phyloP scores from a whole-genome alignment of 2,329 filamentous ascomycete species.

The Pseudonectria buxi region DNA sequence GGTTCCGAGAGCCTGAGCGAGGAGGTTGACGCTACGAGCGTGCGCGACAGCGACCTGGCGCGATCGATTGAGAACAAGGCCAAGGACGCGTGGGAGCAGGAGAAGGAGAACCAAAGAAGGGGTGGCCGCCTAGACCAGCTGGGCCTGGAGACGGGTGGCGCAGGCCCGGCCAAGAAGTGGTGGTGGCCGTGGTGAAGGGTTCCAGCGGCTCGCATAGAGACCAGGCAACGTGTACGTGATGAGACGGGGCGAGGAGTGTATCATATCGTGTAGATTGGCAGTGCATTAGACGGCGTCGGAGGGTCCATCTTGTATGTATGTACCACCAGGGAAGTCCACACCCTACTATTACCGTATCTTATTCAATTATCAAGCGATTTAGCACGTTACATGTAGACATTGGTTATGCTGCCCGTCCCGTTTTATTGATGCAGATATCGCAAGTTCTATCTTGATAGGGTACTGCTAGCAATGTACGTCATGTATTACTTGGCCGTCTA shows the following conservation, averaged over 20 bases:
- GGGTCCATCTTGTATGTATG: conserved; percentile 30
- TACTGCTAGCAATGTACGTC: no score
- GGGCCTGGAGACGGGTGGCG: conserved; percentile 30
- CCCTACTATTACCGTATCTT: conserved; percentile 23
- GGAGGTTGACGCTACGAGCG: conserved; percentile 15
- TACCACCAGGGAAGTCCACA: conserved; percentile 23
- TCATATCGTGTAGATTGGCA: conserved; percentile 38
- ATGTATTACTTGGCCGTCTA: no score
- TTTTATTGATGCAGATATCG: no score
- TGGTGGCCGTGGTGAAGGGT: conserved; percentile 37
- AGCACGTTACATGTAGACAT: background rate
- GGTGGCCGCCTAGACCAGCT: conserved; percentile 47
- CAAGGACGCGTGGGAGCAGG: conserved; percentile 39
- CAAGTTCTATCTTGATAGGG: no score
- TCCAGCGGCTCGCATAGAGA: conserved; percentile 4
- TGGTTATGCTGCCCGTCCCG: no score
- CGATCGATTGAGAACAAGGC: conserved; percentile 32
- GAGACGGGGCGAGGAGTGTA: conserved; percentile 25
- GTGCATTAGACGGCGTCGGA: conserved; percentile 40
- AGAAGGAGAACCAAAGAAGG: conserved; percentile 43
- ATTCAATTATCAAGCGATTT: conserved; percentile 22
- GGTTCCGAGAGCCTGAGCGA: conserved; percentile 15
- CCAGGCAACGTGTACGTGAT: conserved; percentile 13
- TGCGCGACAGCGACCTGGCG: conserved; percentile 11
- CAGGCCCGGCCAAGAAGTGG: conserved; percentile 38